Evolutionary conservation across 2,329 filamentous ascomycete genomes (phyloP).

Genomic region (Byssochlamys sp.): DNA sequence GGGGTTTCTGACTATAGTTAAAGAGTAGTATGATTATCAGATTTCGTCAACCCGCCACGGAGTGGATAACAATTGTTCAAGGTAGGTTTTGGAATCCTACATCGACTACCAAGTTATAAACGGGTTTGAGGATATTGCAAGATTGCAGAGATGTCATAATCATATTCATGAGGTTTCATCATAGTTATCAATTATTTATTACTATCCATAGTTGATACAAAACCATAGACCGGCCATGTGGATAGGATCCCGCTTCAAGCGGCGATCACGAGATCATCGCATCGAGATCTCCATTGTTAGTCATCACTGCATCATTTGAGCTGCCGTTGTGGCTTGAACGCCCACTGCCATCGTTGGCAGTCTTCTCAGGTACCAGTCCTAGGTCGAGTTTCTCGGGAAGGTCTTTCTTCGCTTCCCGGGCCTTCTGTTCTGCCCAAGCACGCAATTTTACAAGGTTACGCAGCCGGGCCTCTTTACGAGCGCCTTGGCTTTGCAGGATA

Average conservation of each 20-base stretch:
- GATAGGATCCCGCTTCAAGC: not conserved
- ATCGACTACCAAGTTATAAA: not conserved
- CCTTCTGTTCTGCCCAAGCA: conserved; percentile 66
- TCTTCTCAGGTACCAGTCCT: conserved; percentile 31
- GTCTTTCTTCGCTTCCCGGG: conserved; percentile 38
- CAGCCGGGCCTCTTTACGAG: conserved; percentile 70
- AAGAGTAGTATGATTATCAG: too few species aligned
- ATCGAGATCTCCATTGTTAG: conserved; percentile 32
- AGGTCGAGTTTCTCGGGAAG: conserved; percentile 38
- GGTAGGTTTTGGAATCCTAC: not conserved
- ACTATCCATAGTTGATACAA: not conserved
- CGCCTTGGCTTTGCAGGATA: conserved; percentile 64
- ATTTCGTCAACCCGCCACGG: too few species aligned
- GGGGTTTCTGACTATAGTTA: too few species aligned
- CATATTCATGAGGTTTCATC: not conserved
- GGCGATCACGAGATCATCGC: conserved; percentile 29
- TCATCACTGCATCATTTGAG: conserved; percentile 32
- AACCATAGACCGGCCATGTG: not conserved
- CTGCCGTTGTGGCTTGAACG: conserved; percentile 18
- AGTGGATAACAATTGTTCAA: too few species aligned
- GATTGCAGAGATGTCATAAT: not conserved
- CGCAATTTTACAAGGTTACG: conserved; percentile 70
- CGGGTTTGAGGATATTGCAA: not conserved
- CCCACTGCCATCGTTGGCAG: conserved; percentile 12
- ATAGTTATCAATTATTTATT: not conserved